These are phyloP conservation scores for Phytophthora macrochlamydospora DNA, from an alignment of 352 stramenopile species.

Conservation along the genomic window DNA sequence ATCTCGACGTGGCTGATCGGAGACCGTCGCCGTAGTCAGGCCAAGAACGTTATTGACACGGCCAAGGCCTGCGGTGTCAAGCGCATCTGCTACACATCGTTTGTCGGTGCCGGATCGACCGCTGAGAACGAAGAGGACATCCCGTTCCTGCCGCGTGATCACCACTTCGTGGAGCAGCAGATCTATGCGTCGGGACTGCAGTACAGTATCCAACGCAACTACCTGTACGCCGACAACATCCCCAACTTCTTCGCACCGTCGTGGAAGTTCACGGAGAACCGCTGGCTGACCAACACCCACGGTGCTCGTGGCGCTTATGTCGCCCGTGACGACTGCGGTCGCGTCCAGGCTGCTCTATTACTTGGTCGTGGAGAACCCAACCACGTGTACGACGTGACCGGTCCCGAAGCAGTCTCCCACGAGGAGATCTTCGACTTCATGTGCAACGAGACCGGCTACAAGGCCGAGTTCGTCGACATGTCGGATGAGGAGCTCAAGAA, in stretches of 20 bases:
- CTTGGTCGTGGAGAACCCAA: slow-evolving; percentile 10
- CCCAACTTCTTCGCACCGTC: slow-evolving; percentile 9
- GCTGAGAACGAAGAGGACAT: slow-evolving; percentile 14
- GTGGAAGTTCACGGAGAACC: slow-evolving; percentile 14
- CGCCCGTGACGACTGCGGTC: slow-evolving; percentile 7
- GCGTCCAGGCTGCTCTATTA: slow-evolving; percentile 2
- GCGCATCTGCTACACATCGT: slow-evolving; percentile 12
- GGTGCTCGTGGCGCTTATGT: slow-evolving; percentile 3
- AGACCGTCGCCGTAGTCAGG: slow-evolving; percentile 6
- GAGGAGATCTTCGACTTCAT: slow-evolving; percentile 15
- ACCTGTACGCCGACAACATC: slow-evolving; percentile 12
- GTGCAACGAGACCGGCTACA: slow-evolving; percentile 10
- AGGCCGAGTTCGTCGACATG: slow-evolving; percentile 15
- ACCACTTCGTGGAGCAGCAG: slow-evolving; percentile 6
- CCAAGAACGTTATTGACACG: slow-evolving; percentile 1
- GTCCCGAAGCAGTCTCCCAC: slow-evolving; percentile 6
- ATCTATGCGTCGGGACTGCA: slow-evolving; percentile 10
- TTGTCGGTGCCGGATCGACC: slow-evolving; percentile 1
- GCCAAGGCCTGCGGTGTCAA: slow-evolving; percentile 11
- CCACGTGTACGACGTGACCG: slow-evolving; percentile 10
- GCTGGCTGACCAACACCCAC: slow-evolving; percentile 12
- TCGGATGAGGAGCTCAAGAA: slow-evolving; percentile 12
- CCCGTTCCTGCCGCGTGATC: slow-evolving; percentile 9
- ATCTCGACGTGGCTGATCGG: slow-evolving; percentile 16
- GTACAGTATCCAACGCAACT: slow-evolving; percentile 18